Evolutionary conservation across 192 early-diverging fungal species (phyloP).

Genomic region (Dissophora ornata): DNA sequence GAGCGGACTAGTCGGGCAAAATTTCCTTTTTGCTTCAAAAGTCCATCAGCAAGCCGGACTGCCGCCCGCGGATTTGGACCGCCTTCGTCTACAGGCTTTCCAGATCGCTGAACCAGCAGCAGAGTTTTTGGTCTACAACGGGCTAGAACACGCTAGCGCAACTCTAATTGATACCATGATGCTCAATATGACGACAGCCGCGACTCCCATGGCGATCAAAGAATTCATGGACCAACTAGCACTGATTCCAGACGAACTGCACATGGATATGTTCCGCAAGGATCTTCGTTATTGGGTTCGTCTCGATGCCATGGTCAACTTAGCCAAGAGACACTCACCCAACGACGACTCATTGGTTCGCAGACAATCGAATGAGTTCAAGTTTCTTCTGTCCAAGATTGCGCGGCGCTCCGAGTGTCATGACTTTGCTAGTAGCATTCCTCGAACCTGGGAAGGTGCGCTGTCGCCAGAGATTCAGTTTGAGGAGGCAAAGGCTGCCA

Average conservation of each 20-base stretch:
- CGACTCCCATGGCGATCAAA: slow-evolving; percentile 14
- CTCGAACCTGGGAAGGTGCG: slow-evolving; percentile 45
- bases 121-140: slow-evolving; percentile 28
- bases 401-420: slow-evolving; percentile 42
- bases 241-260: slow-evolving; percentile 37
- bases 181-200: slow-evolving; percentile 27
- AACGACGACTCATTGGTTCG: background rate
- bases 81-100: slow-evolving; percentile 21
- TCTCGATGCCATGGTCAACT: slow-evolving; percentile 34
- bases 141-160: slow-evolving; percentile 15
- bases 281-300: slow-evolving; percentile 43
- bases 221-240: slow-evolving; percentile 39
- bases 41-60: slow-evolving; percentile 16
- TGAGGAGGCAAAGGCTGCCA: slow-evolving; percentile 42
- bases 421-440: slow-evolving; percentile 41
- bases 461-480: slow-evolving; percentile 45
- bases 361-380: slow-evolving; percentile 45
- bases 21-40: slow-evolving; percentile 38
- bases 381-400: slow-evolving; percentile 46
- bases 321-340: slow-evolving; percentile 24
- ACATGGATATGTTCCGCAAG: slow-evolving; percentile 32
- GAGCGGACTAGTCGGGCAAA: slow-evolving; percentile 9
- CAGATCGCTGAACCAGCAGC: slow-evolving; percentile 9
- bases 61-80: background rate
- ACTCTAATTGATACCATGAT: slow-evolving; percentile 31